Evolutionary conservation across 169 alveolate species (phyloP).

Genomic region (Plasmodium gallinaceum): DNA sequence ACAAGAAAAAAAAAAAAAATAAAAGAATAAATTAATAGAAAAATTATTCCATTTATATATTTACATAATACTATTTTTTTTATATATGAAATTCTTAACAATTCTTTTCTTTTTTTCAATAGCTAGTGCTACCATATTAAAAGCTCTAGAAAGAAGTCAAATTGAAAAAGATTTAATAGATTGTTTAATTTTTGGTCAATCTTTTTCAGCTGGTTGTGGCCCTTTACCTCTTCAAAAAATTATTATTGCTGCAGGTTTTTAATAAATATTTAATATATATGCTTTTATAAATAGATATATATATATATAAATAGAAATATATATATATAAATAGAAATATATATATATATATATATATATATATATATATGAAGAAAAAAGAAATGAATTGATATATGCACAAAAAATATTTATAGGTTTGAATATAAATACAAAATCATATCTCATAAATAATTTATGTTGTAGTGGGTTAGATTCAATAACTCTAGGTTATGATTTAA

Average conservation of each 20-base stretch:
- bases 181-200: conserved; percentile 79
- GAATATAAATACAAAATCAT: conserved; percentile 55
- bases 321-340: background rate
- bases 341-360: background rate
- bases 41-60: background rate
- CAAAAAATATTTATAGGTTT: conserved; percentile 55
- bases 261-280: background rate
- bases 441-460: conserved; percentile 78
- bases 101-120: background rate
- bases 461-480: conserved; percentile 82
- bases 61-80: background rate
- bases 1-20: conserved; percentile 4
- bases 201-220: conserved; percentile 80
- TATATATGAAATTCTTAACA: background rate
- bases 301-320: background rate
- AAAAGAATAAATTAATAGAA: background rate
- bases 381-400: background rate
- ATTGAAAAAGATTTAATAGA: conserved; percentile 70
- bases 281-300: background rate
- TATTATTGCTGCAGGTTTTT: conserved; percentile 49
- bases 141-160: conserved; percentile 78
- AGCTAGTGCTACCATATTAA: conserved; percentile 67
- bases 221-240: conserved; percentile 80
- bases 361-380: background rate
- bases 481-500: conserved; percentile 74